Evolutionary conservation across 495 filamentous ascomycete genomes (phyloP).

Genomic region (Daldinia grandis): DNA sequence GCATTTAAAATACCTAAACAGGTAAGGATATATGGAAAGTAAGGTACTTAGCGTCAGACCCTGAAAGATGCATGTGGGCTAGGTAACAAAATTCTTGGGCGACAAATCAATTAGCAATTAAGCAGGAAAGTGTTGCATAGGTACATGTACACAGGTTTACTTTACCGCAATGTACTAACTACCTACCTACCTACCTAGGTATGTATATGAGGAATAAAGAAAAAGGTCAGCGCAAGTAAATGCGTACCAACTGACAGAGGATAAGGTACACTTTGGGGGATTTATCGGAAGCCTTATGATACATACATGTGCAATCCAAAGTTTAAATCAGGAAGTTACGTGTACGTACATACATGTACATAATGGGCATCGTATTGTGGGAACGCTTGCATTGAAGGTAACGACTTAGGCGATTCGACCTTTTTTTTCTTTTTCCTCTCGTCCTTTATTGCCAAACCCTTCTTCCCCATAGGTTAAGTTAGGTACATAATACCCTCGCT

Average conservation of each 20-base stretch:
- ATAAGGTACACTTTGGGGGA: conserved; percentile 3
- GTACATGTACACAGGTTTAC: too few relatives aligned
- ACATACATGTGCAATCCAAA: conserved; percentile 1
- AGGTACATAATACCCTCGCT: conserved; percentile 3
- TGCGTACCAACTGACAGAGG: background rate
- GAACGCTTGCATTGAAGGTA: background rate
- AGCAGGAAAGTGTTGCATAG: background rate
- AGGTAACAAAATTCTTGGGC: conserved; percentile 7
- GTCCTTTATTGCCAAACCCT: background rate
- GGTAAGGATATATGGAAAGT: background rate
- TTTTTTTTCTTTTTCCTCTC: conserved; percentile 5
- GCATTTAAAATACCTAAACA: conserved; percentile 4
- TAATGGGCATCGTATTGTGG: background rate
- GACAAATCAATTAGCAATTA: background rate
- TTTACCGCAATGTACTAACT: too few relatives aligned
- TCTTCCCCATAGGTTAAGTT: conserved; percentile 12
- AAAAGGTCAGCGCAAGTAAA: background rate
- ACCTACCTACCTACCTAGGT: too few relatives aligned
- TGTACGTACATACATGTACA: background rate
- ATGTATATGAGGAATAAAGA: background rate
- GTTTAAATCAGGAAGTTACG: background rate
- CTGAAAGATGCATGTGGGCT: conserved; percentile 11
- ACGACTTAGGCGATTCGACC: conserved; percentile 4
- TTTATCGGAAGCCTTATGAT: background rate
- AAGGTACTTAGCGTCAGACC: conserved; percentile 8